Percentiles rank a stretch among this genome's conserved stretches.
phyloP scores from a whole-genome alignment of 78 protist species.

The Polysphondylium violaceum region DNA sequence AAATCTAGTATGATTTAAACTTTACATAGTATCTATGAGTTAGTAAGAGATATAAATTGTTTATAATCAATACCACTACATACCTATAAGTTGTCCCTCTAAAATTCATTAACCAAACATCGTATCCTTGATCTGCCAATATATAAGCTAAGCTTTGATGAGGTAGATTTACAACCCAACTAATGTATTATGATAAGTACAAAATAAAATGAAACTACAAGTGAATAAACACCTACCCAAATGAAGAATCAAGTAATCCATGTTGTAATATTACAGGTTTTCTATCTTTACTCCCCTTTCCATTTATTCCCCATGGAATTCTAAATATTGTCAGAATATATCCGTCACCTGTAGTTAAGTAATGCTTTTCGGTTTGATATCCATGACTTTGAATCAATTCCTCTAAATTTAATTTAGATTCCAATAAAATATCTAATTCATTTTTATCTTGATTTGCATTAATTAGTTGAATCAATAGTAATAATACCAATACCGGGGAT shows the following conservation, averaged over 20 bases:
- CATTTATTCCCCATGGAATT: slow-evolving; percentile 20
- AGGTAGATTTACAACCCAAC: no score
- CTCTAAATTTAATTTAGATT: not conserved
- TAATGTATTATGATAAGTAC: no score
- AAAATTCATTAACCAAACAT: slow-evolving; percentile 61
- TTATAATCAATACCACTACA: no score
- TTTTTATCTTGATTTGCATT: no score
- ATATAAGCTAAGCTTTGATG: slow-evolving; percentile 35
- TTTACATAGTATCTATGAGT: no score
- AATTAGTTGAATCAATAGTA: no score
- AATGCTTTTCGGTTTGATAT: slow-evolving; percentile 70
- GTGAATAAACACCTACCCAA: slow-evolving; percentile 25
- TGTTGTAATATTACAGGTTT: slow-evolving; percentile 76
- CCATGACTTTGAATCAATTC: slow-evolving; percentile 36
- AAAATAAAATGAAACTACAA: no score
- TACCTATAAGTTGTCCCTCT: slow-evolving; percentile 41
- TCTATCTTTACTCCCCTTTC: not conserved
- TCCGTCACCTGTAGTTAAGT: slow-evolving; percentile 77
- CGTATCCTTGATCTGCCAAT: slow-evolving; percentile 69
- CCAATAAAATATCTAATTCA: not conserved
- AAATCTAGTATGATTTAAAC: not conserved
- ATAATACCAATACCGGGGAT: no score
- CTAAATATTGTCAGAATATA: slow-evolving; percentile 48
- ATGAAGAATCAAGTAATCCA: slow-evolving; percentile 78
- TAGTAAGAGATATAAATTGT: no score